Conservation (phyloP, 225 moss, liverwort and hornwort species). For the Neckera pumila region DNA sequence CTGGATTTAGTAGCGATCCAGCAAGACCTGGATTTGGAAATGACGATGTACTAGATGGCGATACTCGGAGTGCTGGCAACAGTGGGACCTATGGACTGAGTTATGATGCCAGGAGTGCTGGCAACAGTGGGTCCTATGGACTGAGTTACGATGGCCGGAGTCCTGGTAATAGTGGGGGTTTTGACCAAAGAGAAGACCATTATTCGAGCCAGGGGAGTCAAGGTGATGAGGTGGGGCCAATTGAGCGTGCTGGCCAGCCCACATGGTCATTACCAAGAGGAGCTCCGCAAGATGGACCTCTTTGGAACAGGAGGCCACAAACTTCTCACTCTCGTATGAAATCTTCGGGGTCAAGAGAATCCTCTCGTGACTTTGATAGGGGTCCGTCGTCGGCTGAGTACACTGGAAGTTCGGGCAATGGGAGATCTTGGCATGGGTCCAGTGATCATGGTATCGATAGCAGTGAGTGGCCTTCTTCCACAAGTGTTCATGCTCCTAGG, state of each 20-base stretch:
- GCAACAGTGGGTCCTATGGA: constrained; percentile 6
- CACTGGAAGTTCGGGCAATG: constrained; percentile 13
- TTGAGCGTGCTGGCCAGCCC: constrained; percentile 1
- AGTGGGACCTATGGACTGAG: constrained; percentile 4
- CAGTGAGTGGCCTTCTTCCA: constrained; percentile 21
- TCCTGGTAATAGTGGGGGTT: constrained; percentile 6
- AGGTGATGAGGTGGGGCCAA: not conserved
- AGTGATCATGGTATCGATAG: constrained; percentile 16
- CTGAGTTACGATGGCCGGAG: not conserved
- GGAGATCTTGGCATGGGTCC: constrained; percentile 24
- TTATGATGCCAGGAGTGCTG: constrained; percentile 1
- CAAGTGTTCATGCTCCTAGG: not conserved
- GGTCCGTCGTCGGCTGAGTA: constrained; percentile 4
- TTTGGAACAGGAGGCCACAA: constrained; percentile 18
- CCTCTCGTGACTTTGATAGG: constrained; percentile 24
- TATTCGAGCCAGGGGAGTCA: not conserved
- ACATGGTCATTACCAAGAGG: constrained; percentile 19
- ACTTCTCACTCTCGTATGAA: not conserved
- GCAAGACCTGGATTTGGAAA: constrained; percentile 17
- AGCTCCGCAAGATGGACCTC: not conserved
- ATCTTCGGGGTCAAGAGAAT: constrained; percentile 26
- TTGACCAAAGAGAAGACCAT: not conserved
- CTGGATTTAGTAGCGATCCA: constrained; percentile 5
- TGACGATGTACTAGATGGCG: not conserved
- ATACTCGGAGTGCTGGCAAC: not conserved